Percentiles rank a stretch among this genome's conserved stretches.
phyloP scores from a whole-genome alignment of 2,329 filamentous ascomycete species.

The Neoascochyta sp. region DNA sequence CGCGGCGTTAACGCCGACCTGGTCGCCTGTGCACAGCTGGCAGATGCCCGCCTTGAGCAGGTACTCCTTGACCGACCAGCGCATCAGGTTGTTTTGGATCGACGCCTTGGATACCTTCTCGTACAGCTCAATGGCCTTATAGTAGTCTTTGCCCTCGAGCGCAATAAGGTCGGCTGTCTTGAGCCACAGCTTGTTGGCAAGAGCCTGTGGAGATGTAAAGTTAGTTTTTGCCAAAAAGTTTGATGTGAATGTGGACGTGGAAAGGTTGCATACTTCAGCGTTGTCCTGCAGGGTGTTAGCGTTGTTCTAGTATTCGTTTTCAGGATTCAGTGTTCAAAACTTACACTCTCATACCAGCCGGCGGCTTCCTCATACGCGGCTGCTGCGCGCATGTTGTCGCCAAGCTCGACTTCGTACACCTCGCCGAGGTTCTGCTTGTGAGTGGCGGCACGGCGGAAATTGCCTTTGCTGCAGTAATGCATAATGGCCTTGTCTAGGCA shows the following conservation, averaged over 20 bases:
- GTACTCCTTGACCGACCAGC: conserved; percentile 76
- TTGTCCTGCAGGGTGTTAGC: conserved; percentile 33
- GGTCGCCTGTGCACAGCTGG: conserved; percentile 71
- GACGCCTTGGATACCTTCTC: conserved; percentile 76
- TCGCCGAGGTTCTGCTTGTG: conserved; percentile 88
- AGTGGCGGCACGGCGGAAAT: conserved; percentile 84
- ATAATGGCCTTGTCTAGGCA: conserved; percentile 76
- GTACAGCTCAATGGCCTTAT: conserved; percentile 51
- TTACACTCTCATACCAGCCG: conserved; percentile 70
- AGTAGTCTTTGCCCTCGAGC: conserved; percentile 72
- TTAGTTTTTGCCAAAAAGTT: conserved; percentile 23
- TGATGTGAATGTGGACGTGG: background rate
- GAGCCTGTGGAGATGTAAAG: conserved; percentile 43
- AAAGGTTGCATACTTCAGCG: conserved; percentile 27
- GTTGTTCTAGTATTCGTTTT: background rate
- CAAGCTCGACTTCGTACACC: conserved; percentile 76
- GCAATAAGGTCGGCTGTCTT: conserved; percentile 88
- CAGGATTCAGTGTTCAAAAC: conserved; percentile 12
- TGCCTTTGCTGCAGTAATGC: conserved; percentile 84
- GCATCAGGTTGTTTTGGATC: conserved; percentile 74
- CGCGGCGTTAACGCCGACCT: conserved; percentile 73
- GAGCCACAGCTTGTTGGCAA: conserved; percentile 90
- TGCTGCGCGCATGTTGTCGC: conserved; percentile 72
- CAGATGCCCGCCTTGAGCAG: conserved; percentile 92
- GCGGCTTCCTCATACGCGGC: conserved; percentile 83